phyloP scores from a whole-genome alignment of 2,329 filamentous ascomycete species.

The Erysiphe neolycopersici region DNA sequence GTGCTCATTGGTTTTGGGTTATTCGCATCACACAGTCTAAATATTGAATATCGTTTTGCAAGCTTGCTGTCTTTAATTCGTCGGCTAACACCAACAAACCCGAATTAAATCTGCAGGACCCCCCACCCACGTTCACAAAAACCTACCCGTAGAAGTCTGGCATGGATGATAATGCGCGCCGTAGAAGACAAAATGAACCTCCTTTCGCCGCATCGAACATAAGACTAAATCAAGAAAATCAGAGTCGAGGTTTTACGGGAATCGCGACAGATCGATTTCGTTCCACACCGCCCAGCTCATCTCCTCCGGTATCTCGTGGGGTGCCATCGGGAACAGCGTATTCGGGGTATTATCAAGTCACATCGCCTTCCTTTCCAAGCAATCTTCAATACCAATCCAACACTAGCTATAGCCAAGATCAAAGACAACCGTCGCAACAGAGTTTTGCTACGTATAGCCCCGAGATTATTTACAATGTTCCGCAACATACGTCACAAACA shows the following conservation, averaged over 20 bases:
- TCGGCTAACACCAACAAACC: too few relatives aligned
- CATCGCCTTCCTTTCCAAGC: constrained; percentile 23
- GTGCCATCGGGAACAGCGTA: constrained; percentile 22
- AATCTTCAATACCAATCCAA: constrained; percentile 11
- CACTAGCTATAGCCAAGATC: constrained; percentile 20
- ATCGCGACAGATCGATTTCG: constrained; percentile 18
- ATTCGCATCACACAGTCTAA: too few relatives aligned
- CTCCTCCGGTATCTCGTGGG: constrained; percentile 19
- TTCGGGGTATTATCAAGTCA: constrained; percentile 33
- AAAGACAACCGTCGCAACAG: constrained; percentile 20
- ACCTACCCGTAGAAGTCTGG: constrained; percentile 14
- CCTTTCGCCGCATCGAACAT: constrained; percentile 31
- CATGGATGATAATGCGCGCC: constrained; percentile 56
- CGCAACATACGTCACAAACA: constrained; percentile 28
- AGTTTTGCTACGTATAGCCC: constrained; percentile 31
- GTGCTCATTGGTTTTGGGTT: too few relatives aligned
- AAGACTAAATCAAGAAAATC: constrained; percentile 18
- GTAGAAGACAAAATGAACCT: constrained; percentile 50
- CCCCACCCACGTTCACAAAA: too few relatives aligned
- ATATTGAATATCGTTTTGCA: too few relatives aligned
- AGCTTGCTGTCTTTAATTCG: too few relatives aligned
- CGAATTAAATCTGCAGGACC: too few relatives aligned
- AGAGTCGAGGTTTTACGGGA: constrained; percentile 8
- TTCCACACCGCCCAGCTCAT: constrained; percentile 22
- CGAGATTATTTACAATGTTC: constrained; percentile 57